Evolutionary conservation across 495 filamentous ascomycete genomes (phyloP).

Genomic region (Acidomyces sp.): DNA sequence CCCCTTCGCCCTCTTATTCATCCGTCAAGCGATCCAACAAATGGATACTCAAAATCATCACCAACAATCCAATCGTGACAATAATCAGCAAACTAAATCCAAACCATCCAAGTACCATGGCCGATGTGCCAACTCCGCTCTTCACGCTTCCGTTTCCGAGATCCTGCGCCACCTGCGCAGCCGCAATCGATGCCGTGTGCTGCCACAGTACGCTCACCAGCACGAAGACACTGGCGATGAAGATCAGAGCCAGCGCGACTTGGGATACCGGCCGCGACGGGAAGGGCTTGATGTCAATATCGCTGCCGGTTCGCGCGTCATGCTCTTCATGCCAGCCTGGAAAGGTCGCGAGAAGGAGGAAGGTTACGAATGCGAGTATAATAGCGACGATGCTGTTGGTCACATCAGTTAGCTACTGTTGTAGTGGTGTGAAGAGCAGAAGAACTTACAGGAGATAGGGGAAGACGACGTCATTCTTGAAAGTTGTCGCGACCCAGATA

Average conservation of each 20-base stretch:
- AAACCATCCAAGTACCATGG: conserved; percentile 97
- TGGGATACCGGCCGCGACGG: conserved; percentile 61
- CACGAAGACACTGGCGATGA: conserved; percentile 65
- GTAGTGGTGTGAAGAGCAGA: neutral
- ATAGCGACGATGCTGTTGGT: conserved; percentile 58
- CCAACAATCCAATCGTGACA: conserved; percentile 81
- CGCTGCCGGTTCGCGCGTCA: conserved; percentile 45
- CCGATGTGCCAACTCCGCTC: conserved; percentile 76
- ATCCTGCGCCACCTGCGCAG: conserved; percentile 83
- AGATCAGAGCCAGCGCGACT: conserved; percentile 64
- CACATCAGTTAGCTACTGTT: conserved; percentile 1
- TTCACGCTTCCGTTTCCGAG: conserved; percentile 86
- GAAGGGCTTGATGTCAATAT: conserved; percentile 67
- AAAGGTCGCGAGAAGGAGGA: conserved; percentile 66
- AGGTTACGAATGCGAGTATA: conserved; percentile 63
- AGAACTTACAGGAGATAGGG: conserved; percentile 54
- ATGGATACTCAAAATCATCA: conserved; percentile 88
- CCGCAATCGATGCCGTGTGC: conserved; percentile 89
- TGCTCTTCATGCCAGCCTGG: conserved; percentile 70
- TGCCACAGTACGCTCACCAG: conserved; percentile 62
- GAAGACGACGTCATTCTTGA: conserved; percentile 72
- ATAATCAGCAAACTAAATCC: conserved; percentile 83
- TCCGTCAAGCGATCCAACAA: conserved; percentile 42
- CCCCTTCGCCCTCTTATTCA: conserved; percentile 15
- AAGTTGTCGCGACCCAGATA: conserved; percentile 66